A percentile compares a stretch with the other conserved stretches of the same genome.
Conservation (phyloP, 768 basidiomycete species). For the Termitomyces heimii region DNA sequence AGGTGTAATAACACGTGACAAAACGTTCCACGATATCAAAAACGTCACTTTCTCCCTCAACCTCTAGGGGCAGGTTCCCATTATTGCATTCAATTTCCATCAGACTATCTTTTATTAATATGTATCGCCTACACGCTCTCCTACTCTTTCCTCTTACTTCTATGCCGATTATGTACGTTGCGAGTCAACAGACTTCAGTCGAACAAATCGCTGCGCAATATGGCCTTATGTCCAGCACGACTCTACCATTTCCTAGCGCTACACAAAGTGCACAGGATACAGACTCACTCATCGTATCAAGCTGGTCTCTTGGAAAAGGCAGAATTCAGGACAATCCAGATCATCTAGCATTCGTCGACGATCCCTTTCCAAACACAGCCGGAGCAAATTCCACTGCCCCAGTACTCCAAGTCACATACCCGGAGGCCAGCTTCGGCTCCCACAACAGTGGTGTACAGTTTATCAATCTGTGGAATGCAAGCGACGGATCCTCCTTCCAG, state of each 20-base stretch:
- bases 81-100: neutral
- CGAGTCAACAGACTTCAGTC: slow-evolving; percentile 23
- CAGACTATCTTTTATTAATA: neutral
- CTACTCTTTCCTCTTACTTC: slow-evolving; percentile 13
- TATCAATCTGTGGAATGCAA: slow-evolving; percentile 61
- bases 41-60: neutral
- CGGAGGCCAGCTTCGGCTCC: slow-evolving; percentile 52
- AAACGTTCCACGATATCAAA: neutral
- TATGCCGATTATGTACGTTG: slow-evolving; percentile 14
- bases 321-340: slow-evolving; percentile 50
- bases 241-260: slow-evolving; percentile 58
- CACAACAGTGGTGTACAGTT: slow-evolving; percentile 63
- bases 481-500: slow-evolving; percentile 48
- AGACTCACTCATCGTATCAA: slow-evolving; percentile 40
- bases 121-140: slow-evolving; percentile 9
- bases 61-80: neutral
- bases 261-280: slow-evolving; percentile 48
- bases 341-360: slow-evolving; percentile 57
- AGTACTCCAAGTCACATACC: slow-evolving; percentile 60
- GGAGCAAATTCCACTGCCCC: slow-evolving; percentile 28
- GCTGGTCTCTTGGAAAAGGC: slow-evolving; percentile 60
- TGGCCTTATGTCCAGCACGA: slow-evolving; percentile 53
- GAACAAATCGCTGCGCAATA: slow-evolving; percentile 43
- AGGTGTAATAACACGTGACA: neutral
- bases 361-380: slow-evolving; percentile 55